phyloP scores from a whole-genome alignment of 345 rosid genomes.

The Gossypium herbaceum region DNA sequence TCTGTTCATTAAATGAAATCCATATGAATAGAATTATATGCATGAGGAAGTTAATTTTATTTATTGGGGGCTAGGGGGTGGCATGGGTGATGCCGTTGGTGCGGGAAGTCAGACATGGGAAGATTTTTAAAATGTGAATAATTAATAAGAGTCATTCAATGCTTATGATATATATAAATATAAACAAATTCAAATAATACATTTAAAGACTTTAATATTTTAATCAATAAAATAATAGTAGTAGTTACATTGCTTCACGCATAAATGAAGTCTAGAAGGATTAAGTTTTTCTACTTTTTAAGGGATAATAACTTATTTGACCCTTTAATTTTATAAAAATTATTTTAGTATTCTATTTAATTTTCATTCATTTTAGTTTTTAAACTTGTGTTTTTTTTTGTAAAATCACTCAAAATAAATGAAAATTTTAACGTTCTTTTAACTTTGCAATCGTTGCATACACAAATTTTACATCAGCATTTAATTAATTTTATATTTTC shows the following conservation, averaged over 20 bases:
- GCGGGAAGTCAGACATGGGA: constrained; percentile 34
- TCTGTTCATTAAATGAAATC: constrained; percentile 17
- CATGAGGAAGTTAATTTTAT: no score
- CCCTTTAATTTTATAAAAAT: no score
- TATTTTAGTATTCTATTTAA: no score
- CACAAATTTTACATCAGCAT: no score
- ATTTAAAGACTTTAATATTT: neutral
- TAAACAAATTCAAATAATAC: neutral
- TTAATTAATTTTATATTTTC: no score
- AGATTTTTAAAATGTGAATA: neutral
- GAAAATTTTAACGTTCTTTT: fast-evolving
- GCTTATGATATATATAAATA: neutral
- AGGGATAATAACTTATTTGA: no score
- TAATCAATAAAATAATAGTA: neutral
- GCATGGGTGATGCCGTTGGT: constrained; percentile 35
- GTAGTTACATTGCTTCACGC: constrained; percentile 32
- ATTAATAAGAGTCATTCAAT: constrained; percentile 12
- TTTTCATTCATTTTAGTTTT: no score
- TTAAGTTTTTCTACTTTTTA: neutral
- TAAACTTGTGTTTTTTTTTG: no score
- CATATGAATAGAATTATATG: neutral
- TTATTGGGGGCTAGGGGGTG: neutral
- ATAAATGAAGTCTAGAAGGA: constrained; percentile 17
- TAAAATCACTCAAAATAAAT: no score
- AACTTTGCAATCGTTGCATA: no score